Percentiles rank a stretch among this genome's conserved stretches.
These are phyloP conservation scores for Fusarium hainanense DNA, from an alignment of 2,329 filamentous ascomycete species.

Conservation along the genomic window DNA sequence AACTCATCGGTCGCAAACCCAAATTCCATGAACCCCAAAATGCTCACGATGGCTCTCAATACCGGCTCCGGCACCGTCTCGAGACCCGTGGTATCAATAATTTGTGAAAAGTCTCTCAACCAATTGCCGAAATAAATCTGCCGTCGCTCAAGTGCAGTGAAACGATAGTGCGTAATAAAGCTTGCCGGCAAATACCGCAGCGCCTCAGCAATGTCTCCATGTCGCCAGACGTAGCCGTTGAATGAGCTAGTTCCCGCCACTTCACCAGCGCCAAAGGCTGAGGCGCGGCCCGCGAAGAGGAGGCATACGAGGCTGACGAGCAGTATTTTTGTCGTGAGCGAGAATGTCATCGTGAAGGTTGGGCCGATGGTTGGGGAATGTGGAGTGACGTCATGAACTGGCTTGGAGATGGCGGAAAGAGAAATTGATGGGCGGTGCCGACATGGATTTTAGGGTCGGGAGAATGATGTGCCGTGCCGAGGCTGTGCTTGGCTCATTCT, in stretches of 20 bases:
- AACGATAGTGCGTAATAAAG: slow-evolving; percentile 53
- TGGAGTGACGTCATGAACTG: slow-evolving; percentile 25
- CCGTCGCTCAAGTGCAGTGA: slow-evolving; percentile 54
- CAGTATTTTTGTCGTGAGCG: slow-evolving; percentile 27
- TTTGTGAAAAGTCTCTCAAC: slow-evolving; percentile 81
- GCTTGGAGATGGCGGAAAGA: not conserved
- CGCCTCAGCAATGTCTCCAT: slow-evolving; percentile 55
- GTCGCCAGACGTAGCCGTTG: slow-evolving; percentile 56
- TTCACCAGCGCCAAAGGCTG: slow-evolving; percentile 54
- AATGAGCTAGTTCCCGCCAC: slow-evolving; percentile 53
- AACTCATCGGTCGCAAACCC: slow-evolving; percentile 83
- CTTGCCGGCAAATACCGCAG: slow-evolving; percentile 52
- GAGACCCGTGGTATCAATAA: slow-evolving; percentile 70
- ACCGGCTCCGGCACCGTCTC: slow-evolving; percentile 47
- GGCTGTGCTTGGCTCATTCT: not conserved
- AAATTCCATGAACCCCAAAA: slow-evolving; percentile 49
- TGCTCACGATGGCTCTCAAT: slow-evolving; percentile 47
- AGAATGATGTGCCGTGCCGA: not conserved
- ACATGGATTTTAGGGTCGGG: not conserved
- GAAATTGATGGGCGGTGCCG: not conserved
- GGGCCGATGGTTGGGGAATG: not conserved
- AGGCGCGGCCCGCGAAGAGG: slow-evolving; percentile 45
- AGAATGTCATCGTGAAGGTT: slow-evolving; percentile 27
- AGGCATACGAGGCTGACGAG: slow-evolving; percentile 41
- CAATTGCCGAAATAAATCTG: slow-evolving; percentile 53